These are phyloP conservation scores for Rhododendron kiyosumense DNA, from an alignment of 148 eudicot species.

Conservation along the genomic window DNA sequence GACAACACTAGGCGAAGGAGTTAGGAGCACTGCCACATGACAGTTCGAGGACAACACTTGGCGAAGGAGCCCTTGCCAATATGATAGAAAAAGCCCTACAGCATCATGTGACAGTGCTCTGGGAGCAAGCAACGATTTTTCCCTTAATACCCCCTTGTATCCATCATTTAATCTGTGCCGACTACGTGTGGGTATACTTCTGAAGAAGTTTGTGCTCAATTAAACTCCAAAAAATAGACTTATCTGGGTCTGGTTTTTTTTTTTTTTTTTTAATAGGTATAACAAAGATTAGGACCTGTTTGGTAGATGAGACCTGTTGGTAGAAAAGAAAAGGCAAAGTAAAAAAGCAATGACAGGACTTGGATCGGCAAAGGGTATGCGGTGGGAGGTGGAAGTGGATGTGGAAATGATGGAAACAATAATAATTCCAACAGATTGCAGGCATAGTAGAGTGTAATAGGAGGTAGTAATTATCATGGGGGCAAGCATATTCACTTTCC, in stretches of 20 bases:
- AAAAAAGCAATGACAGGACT: constrained; percentile 26
- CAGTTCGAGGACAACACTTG: too few relatives aligned
- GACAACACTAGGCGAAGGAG: too few relatives aligned
- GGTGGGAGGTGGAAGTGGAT: constrained; percentile 37
- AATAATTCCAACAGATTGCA: not conserved
- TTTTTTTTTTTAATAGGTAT: not conserved
- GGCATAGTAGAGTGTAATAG: not conserved
- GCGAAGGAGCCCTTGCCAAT: too few relatives aligned
- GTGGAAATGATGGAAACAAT: constrained; percentile 18
- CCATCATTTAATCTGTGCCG: not conserved
- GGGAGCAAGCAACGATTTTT: too few relatives aligned
- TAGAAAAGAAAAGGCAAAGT: constrained; percentile 14
- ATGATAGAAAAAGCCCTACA: too few relatives aligned
- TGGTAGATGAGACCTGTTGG: not conserved
- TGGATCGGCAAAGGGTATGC: constrained; percentile 11
- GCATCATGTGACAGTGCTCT: too few relatives aligned
- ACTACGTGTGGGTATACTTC: too few relatives aligned
- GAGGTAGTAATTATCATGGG: constrained; percentile 16
- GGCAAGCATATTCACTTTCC: constrained; percentile 32
- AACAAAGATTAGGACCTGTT: not conserved
- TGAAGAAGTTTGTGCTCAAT: not conserved
- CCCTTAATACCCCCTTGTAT: not conserved
- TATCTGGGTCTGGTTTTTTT: not conserved
- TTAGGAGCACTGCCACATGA: too few relatives aligned
- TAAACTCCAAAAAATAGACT: not conserved